Evolutionary conservation across 2,329 filamentous ascomycete genomes (phyloP), one percentile per base, ranked within the genome.

Genomic region (Knufia fluminis): DNA sequence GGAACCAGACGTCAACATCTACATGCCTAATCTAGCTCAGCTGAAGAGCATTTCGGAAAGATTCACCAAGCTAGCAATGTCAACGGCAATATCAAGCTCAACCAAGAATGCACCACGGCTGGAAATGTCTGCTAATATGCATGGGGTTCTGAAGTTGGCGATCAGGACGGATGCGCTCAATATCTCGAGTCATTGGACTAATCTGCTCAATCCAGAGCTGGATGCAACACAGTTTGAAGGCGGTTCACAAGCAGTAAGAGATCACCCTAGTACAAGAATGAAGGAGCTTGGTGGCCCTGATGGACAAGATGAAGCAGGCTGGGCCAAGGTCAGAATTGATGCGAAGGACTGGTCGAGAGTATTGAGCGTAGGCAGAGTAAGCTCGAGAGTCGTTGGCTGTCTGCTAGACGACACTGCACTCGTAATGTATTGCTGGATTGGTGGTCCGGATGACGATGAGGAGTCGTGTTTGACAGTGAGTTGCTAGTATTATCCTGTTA

Each of bases 1-100:
- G 52, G 89, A 95, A 59, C 88, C 91, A 33, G 92, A 97, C 61
- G 90, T 96, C 2, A 86, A 97, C 68, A 94, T 98, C 62, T 82
- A 89, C 48, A 76, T 98, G 2, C 92, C 92, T 0, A 83, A 87
- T 3, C 72, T 98, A 3, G 74, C 89, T 36, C 90, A 96, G 62
- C 75, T 98, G 51, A 96, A 97, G 64, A 85, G 84, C 55, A 92
- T 98, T 54, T 94, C 88, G 3, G 92, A 98, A 66, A 83, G 92
- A 47, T 97, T 97, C 68, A 97, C 89, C 36, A 91, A 86, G 62
- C 79, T 97, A 2, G 87, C 86, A 1, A 59, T 71, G 9, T 62
- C 68, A 7, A 61, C 62, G 17, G 36, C 48, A 52, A 3, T 55
- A 54, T 33, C 52, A 48, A 38, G 54, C 44, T 48, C 53, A 50